Base-by-base conservation (phyloP, 2,329 filamentous ascomycete species). In the Aspergillus piperis region DNA sequence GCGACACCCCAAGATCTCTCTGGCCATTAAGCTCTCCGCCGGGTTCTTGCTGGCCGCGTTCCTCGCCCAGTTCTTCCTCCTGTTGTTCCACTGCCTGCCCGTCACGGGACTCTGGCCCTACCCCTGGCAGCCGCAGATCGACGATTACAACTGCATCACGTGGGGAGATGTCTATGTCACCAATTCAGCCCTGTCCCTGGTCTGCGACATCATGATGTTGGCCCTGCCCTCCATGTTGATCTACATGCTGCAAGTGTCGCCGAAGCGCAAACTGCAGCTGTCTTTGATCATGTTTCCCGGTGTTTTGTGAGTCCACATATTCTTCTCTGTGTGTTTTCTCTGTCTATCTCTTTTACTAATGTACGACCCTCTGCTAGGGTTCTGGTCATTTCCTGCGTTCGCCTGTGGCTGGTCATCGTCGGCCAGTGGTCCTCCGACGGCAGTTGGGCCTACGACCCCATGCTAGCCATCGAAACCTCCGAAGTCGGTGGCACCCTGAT, bases 21-120 rank as follows among this genome's bases (percentile, higher is more conserved):
- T 66, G 15, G 61, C 56, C 41, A 70, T 71, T 25, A 62, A 70
- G 11, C 47, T 67, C 8, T 67, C 68, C 72, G 80, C 66, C 54
- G 69, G 44, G 64, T 70, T 27, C 36, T 66, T 83, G 19, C 63
- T 79, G 36, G 75, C 72, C 6, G 79, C 78, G 0, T 84, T 76
- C 52, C 60, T 84, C 1, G 78, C 81, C 0, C 82, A 84, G 59
- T 70, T 84, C 11, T 74, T 82, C 25, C 74, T 84, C 2, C 71
- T 84, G 51, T 73, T 84, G 58, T 82, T 84, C 62, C 82, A 84
- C 68, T 84, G 82, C 60, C 68, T 65, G 1, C 82, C 82, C 0
- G 80, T 84, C 0, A 84, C 82, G 0, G 80, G 75, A 0, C 68
- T 81, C 2, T 84, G 82, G 82, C 82, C 82, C 0, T 84, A 84